Evolutionary conservation across 345 rosid genomes (phyloP).

Genomic region (Ceriops decandra): DNA sequence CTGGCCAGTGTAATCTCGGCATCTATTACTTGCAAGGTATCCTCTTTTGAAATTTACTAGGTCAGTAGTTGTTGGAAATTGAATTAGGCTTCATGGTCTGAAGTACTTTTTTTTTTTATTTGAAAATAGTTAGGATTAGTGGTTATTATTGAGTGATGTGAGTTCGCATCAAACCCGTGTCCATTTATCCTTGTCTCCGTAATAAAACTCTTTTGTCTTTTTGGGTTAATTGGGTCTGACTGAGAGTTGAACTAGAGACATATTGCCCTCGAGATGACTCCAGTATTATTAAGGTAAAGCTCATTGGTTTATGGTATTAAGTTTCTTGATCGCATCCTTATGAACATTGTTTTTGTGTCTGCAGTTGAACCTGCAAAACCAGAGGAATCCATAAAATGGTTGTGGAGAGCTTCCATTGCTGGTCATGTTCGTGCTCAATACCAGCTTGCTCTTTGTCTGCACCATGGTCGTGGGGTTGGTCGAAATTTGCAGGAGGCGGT

Average conservation of each 20-base stretch:
- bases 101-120: no score
- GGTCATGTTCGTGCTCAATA: constrained; percentile 79
- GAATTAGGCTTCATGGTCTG: no score
- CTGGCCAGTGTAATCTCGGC: constrained; percentile 81
- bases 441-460: constrained; percentile 82
- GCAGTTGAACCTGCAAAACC: constrained; percentile 61
- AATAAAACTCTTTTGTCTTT: no score
- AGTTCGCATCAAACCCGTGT: no score
- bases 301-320: background rate
- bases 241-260: no score
- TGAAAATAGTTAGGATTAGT: no score
- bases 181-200: no score
- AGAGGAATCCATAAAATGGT: constrained; percentile 67
- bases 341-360: constrained; percentile 8
- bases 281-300: background rate
- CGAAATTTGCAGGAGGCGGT: constrained; percentile 65
- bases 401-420: constrained; percentile 49
- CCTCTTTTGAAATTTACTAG: no score
- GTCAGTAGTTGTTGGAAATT: no score
- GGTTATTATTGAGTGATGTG: no score
- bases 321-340: background rate
- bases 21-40: constrained; percentile 76
- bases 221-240: no score
- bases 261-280: no score
- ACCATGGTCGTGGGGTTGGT: constrained; percentile 57